phyloP scores from a whole-genome alignment of 1,284 basidiomycete species.

The Calocybe gambosa region DNA sequence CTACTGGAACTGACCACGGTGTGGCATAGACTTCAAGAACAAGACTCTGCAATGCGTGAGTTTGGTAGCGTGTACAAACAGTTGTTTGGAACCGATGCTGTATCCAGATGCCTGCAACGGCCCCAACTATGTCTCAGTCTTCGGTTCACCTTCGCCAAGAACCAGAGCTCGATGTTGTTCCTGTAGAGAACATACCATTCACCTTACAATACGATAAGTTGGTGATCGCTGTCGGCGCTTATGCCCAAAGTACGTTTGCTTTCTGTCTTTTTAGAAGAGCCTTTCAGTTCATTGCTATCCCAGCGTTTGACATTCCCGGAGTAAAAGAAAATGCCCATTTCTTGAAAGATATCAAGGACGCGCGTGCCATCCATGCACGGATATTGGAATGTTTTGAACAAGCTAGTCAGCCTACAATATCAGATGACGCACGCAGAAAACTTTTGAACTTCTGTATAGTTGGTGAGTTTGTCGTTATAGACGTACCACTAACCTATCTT shows the following conservation, averaged over 20 bases:
- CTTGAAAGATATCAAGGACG: constrained; percentile 79
- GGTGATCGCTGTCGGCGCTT: constrained; percentile 80
- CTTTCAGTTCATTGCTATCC: neutral
- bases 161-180: constrained; percentile 9
- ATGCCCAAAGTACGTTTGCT: constrained; percentile 62
- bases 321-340: constrained; percentile 79
- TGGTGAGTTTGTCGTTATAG: constrained; percentile 35
- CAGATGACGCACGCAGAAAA: constrained; percentile 58
- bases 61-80: neutral
- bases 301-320: constrained; percentile 60
- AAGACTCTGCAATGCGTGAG: constrained; percentile 10
- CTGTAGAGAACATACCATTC: constrained; percentile 29
- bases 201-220: constrained; percentile 72
- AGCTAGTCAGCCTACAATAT: constrained; percentile 65
- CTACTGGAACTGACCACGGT: neutral
- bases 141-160: neutral
- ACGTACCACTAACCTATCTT: neutral
- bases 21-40: constrained; percentile 7
- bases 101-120: constrained; percentile 10
- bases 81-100: neutral
- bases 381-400: constrained; percentile 81
- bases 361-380: constrained; percentile 70
- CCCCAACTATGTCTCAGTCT: neutral
- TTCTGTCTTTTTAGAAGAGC: neutral
- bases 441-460: constrained; percentile 80